These are phyloP conservation scores for Bolboschoenoplectus hybrid DNA, from an alignment of 202 grass and related monocot species.

Conservation along the genomic window DNA sequence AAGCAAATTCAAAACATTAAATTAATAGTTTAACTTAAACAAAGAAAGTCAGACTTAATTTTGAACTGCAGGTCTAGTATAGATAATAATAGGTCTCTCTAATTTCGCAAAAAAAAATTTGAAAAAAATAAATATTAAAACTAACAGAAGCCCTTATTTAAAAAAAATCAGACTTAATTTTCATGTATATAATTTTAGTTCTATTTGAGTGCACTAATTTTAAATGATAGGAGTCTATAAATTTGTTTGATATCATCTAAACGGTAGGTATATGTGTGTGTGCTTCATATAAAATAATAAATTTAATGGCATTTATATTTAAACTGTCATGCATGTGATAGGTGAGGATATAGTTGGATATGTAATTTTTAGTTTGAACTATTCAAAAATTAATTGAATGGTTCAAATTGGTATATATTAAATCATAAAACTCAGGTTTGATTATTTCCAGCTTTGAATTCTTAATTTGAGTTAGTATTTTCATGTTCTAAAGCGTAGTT, in stretches of 20 bases:
- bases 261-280: background rate
- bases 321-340: background rate
- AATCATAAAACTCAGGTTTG: background rate
- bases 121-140: too few species aligned
- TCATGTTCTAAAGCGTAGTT: too few species aligned
- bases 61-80: background rate
- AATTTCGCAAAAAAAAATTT: too few species aligned
- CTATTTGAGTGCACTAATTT: background rate
- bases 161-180: background rate
- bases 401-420: background rate
- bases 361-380: background rate
- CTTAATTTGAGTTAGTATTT: background rate
- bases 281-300: background rate
- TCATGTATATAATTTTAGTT: background rate
- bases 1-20: background rate
- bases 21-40: background rate
- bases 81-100: too few species aligned
- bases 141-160: too few species aligned
- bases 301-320: background rate
- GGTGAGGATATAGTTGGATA: background rate
- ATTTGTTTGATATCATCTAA: background rate
- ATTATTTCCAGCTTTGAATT: background rate
- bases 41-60: background rate
- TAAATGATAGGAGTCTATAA: background rate
- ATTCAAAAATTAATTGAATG: background rate